Base-by-base conservation (phyloP, 2,329 filamentous ascomycete genomes). In the Venturia nashicola region DNA sequence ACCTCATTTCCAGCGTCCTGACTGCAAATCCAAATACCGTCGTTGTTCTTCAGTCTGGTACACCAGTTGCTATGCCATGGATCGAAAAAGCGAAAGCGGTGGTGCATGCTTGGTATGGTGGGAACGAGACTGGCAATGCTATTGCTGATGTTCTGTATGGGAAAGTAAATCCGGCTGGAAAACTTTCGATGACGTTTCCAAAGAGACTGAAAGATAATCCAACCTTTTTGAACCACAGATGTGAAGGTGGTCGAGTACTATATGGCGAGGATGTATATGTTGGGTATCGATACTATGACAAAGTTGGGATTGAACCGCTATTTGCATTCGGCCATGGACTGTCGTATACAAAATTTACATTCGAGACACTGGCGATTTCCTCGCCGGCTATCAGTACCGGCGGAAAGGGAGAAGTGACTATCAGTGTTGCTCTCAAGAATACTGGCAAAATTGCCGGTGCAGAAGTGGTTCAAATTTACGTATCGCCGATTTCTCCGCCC, bases 51-150 rank as follows among this genome's bases (percentile, higher is more conserved):
- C 84, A 81, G 67, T 86, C 82, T 11, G 88, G 88, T 57, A 91
- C 90, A 71, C 88, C 88, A 3, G 76, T 91, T 65, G 88, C 86
- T 0, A 87, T 90, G 72, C 80, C 85, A 5, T 90, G 87, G 88
- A 86, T 90, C 70, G 85, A 84, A 0, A 78, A 82, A 40, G 79
- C 80, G 34, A 16, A 12, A 14, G 55, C 54, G 18, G 20, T 60
- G 9, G 36, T 61, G 11, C 59, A 64, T 43, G 54, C n/a, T 27
- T 63, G 44, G 44, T 63, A 63, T 42, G 44, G 92, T 0, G 91
- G 91, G 1, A 86, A 96, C 71, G 91, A 96, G 72, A 91, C 88
- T 48, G 92, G 92, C 8, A 87, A 89, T 66, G 90, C 91, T 0
- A 80, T 97, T 6, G 83, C 84, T 2, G 89, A 95, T 68, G 81